Evolutionary conservation across 1,284 basidiomycete genomes (phyloP).

Genomic region (Trametes polyzona): DNA sequence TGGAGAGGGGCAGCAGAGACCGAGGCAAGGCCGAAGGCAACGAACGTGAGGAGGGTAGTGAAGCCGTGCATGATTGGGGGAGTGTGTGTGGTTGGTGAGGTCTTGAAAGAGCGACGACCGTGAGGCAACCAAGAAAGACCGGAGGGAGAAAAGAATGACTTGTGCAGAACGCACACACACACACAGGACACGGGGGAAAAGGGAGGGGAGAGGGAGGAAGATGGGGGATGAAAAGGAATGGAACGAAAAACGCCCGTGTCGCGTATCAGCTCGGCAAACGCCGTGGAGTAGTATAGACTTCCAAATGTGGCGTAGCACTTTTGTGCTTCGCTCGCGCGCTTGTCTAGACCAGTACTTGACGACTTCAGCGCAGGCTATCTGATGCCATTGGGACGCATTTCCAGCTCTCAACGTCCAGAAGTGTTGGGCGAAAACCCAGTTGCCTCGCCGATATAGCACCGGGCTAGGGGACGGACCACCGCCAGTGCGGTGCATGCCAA

Average conservation of each 20-base stretch:
- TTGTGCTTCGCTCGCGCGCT: not conserved
- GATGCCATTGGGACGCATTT: no score
- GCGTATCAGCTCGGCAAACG: slow-evolving; percentile 6
- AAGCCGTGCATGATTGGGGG: slow-evolving; percentile 28
- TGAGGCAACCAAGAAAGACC: slow-evolving; percentile 20
- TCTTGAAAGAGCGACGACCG: slow-evolving; percentile 12
- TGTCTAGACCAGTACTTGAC: not conserved
- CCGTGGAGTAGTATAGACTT: slow-evolving; percentile 7
- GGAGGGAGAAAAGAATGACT: slow-evolving; percentile 24
- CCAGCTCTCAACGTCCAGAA: no score
- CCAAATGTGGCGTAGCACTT: not conserved
- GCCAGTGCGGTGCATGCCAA: no score
- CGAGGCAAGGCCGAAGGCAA: slow-evolving; percentile 25
- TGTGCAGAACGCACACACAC: slow-evolving; percentile 21
- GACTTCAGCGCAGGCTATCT: no score
- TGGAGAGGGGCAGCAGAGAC: slow-evolving; percentile 25
- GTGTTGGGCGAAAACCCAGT: no score
- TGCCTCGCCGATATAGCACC: no score
- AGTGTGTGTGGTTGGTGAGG: not conserved
- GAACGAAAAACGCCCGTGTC: slow-evolving; percentile 2
- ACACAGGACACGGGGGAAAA: slow-evolving; percentile 5
- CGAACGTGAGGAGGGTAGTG: slow-evolving; percentile 29
- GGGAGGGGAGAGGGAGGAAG: not conserved
- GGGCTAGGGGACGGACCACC: no score
- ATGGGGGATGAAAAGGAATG: slow-evolving; percentile 3